These are phyloP conservation scores for Stachybotrys elegans DNA, from an alignment of 2,329 filamentous ascomycete genomes.

Conservation along the genomic window DNA sequence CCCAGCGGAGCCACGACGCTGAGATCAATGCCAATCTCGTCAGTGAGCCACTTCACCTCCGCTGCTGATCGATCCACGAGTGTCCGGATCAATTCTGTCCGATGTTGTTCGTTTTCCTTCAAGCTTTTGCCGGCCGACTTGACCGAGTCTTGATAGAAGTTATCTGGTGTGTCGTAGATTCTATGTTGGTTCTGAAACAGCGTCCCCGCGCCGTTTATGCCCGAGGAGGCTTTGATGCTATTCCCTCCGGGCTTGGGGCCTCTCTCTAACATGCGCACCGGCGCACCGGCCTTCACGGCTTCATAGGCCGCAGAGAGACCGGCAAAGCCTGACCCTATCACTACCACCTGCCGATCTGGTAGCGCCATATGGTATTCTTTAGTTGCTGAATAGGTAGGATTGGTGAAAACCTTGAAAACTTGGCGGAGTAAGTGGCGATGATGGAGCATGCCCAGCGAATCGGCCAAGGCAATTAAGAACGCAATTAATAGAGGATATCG, in stretches of 20 bases:
- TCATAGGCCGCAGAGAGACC: conserved; percentile 55
- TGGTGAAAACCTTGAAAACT: neutral
- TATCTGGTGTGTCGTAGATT: conserved; percentile 24
- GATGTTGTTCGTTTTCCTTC: conserved; percentile 17
- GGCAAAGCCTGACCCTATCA: conserved; percentile 62
- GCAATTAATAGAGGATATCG: neutral
- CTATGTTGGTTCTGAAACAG: conserved; percentile 42
- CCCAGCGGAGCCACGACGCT: conserved; percentile 54
- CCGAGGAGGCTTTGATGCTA: conserved; percentile 62
- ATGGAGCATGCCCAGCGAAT: neutral
- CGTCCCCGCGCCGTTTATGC: conserved; percentile 59
- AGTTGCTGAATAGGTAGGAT: neutral
- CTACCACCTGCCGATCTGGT: conserved; percentile 37
- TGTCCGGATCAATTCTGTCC: conserved; percentile 39
- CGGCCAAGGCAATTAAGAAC: neutral
- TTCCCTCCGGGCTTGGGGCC: conserved; percentile 57
- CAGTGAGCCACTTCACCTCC: conserved; percentile 52
- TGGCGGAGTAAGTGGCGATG: neutral
- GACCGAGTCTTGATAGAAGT: conserved; percentile 52
- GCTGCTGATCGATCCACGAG: conserved; percentile 42
- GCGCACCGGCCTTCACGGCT: conserved; percentile 45
- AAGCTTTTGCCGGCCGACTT: conserved; percentile 47
- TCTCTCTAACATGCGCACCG: conserved; percentile 55
- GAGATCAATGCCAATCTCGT: conserved; percentile 54
- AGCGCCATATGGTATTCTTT: neutral